Evolutionary conservation across 768 basidiomycete species (phyloP).

Genomic region (Auriscalpium vulgare): DNA sequence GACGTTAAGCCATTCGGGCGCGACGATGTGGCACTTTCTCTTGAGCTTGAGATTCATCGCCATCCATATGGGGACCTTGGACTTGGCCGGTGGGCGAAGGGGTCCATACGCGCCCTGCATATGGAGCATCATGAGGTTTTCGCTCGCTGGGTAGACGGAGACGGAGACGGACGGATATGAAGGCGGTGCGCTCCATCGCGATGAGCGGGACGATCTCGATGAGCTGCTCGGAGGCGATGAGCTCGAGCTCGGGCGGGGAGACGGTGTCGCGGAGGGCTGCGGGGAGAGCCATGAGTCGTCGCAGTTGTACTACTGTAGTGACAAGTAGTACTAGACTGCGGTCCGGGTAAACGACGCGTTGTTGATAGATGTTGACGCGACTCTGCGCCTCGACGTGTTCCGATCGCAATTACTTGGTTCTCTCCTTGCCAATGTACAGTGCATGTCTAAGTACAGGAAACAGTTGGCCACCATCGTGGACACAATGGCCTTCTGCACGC

Average conservation of each 20-base stretch:
- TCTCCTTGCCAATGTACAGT: too few relatives aligned
- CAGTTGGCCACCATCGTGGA: too few relatives aligned
- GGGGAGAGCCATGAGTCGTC: conserved; percentile 64
- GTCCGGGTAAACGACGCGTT: not conserved
- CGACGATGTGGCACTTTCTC: conserved; percentile 88
- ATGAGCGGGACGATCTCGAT: conserved; percentile 86
- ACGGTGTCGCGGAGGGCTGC: conserved; percentile 59
- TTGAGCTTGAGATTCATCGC: conserved; percentile 90
- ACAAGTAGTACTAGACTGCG: conserved; percentile 1
- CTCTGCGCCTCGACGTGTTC: too few relatives aligned
- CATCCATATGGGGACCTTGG: conserved; percentile 92
- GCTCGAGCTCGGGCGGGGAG: conserved; percentile 80
- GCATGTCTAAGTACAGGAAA: too few relatives aligned
- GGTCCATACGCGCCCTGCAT: conserved; percentile 87
- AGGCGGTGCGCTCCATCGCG: conserved; percentile 83
- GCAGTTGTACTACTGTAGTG: not conserved
- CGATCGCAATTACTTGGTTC: too few relatives aligned
- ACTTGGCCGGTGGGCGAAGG: conserved; percentile 77
- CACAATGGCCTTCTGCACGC: too few relatives aligned
- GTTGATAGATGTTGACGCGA: not conserved
- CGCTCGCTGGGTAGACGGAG: not conserved
- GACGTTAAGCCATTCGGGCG: conserved; percentile 82
- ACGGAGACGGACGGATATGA: conserved; percentile 64
- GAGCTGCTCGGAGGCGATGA: conserved; percentile 77
- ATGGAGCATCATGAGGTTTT: not conserved